Evolutionary conservation across 2,329 filamentous ascomycete genomes (phyloP), one percentile per base, ranked within the genome.

Genomic region (Laburnicola sp.): DNA sequence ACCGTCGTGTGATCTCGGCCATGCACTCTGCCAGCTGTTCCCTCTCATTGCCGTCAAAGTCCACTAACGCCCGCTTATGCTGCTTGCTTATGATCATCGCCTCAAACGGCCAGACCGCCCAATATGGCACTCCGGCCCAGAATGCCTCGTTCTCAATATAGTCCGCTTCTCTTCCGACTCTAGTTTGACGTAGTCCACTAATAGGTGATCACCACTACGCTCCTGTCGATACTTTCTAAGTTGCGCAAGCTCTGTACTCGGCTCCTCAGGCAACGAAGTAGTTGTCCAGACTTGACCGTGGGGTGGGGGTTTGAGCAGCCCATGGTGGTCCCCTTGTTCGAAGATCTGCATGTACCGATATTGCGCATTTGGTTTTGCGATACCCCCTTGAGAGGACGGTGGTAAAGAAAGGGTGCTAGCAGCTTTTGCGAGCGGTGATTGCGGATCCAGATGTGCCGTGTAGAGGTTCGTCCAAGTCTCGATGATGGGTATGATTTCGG

Each of bases 261-360:
- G 91, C 74, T 99, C 94, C 70, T 97, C 92, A 0, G 94, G 94
- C 60, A 97, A 77, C 5, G 86, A 88, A 22, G 90, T 96, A 0
- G 92, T 96, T 2, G 91, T 94, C 94, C 94, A 99, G 56, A 97
- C 82, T 73, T 99, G 94, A 52, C 94, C 93, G 75, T 99, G 94
- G 0, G 94, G 72, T 99, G 94, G 0, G 94, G 94, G 72, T 99
- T 99, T 1, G 93, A 97, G 78, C 94, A 99, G 45, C 94, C 94
- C 94, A 99, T 99, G 8, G 93, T 91, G 1, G 89, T 86, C 45
- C 94, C 94, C 76, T 99, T 99, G 79, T 99, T 99, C 94, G 57
- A 99, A 99, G 58, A 99, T 97, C 71, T 99, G 94, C 92, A 99
- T 97, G 76, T 96, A 97, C 47, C 88, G 85, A 65, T 96, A 91